A percentile compares a stretch with the other conserved stretches of the same genome.
phyloP scores from a whole-genome alignment of 306 rosid genomes.

The Sesbania bispinosa region DNA sequence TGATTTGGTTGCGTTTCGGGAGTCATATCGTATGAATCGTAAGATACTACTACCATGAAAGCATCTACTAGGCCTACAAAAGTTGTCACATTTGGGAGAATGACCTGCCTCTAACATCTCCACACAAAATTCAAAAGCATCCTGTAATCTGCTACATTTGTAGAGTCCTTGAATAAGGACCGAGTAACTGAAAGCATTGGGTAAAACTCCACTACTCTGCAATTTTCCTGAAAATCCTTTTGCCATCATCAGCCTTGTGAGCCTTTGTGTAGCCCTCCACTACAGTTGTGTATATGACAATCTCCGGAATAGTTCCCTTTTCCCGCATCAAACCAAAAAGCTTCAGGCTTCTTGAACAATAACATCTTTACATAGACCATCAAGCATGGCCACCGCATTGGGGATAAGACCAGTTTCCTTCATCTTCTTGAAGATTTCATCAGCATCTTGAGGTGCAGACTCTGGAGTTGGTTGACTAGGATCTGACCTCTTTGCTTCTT shows the following conservation, averaged over 20 bases:
- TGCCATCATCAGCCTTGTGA: constrained; percentile 68
- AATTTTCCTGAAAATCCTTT: constrained; percentile 80
- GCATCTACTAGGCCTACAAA: constrained; percentile 64
- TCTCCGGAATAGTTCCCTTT: constrained; percentile 89
- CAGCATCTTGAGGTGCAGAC: constrained; percentile 58
- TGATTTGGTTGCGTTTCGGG: no score
- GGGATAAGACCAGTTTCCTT: constrained; percentile 95
- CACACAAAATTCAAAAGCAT: constrained; percentile 60
- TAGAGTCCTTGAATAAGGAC: constrained; percentile 71
- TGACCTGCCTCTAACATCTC: constrained; percentile 88
- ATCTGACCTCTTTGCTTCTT: constrained; percentile 23
- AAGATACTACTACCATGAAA: no score
- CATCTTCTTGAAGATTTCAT: constrained; percentile 85
- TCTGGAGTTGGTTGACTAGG: constrained; percentile 19
- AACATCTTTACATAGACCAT: constrained; percentile 94
- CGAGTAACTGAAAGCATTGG: constrained; percentile 76
- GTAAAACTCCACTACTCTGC: constrained; percentile 63
- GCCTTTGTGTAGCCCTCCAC: constrained; percentile 84
- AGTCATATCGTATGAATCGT: no score
- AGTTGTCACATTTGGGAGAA: constrained; percentile 72
- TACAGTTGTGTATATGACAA: constrained; percentile 86
- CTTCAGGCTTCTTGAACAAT: constrained; percentile 90
- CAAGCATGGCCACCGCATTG: constrained; percentile 94
- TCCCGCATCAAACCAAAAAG: constrained; percentile 84
- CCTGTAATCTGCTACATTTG: constrained; percentile 46